phyloP scores from a whole-genome alignment of 257 asterid species.

The Penstemon davidsonii region DNA sequence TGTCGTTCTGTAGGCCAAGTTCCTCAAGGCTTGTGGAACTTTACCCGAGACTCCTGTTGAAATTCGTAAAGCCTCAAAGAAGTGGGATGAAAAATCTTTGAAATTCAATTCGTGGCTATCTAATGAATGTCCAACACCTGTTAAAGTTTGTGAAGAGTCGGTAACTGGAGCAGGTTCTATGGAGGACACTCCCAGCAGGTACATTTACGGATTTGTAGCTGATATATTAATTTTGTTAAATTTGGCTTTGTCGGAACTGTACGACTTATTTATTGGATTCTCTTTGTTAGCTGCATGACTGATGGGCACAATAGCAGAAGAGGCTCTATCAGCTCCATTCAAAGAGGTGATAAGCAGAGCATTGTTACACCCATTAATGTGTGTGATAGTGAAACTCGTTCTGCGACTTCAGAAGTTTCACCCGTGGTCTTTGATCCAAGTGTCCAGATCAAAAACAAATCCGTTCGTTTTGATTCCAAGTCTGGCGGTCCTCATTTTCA shows the following conservation, averaged over 20 bases:
- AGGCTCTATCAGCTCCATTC: slow-evolving; percentile 33
- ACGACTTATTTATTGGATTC: slow-evolving; percentile 15
- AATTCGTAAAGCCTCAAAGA: slow-evolving; percentile 46
- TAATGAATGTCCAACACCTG: slow-evolving; percentile 43
- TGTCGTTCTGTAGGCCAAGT: slow-evolving; percentile 53
- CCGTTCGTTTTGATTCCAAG: slow-evolving; percentile 46
- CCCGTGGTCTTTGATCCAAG: slow-evolving; percentile 38
- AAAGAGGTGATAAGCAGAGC: slow-evolving; percentile 34
- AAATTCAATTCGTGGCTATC: slow-evolving; percentile 44
- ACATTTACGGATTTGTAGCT: slow-evolving; percentile 17
- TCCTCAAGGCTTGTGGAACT: slow-evolving; percentile 70
- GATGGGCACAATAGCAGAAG: slow-evolving; percentile 39
- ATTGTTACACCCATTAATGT: slow-evolving; percentile 24
- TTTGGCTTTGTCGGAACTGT: slow-evolving; percentile 8
- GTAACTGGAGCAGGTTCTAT: slow-evolving; percentile 39
- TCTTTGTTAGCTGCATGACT: slow-evolving; percentile 53
- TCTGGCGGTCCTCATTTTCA: slow-evolving; percentile 42
- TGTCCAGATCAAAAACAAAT: slow-evolving; percentile 39
- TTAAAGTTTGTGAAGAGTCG: slow-evolving; percentile 42
- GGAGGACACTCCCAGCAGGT: slow-evolving; percentile 73
- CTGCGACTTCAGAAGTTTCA: slow-evolving; percentile 38
- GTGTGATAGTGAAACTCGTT: slow-evolving; percentile 28
- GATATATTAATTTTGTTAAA: not conserved
- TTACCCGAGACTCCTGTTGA: slow-evolving; percentile 67
- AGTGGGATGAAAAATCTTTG: slow-evolving; percentile 40